These are phyloP conservation scores for Medicago arabica DNA, from an alignment of 306 rosid genomes.

Conservation along the genomic window DNA sequence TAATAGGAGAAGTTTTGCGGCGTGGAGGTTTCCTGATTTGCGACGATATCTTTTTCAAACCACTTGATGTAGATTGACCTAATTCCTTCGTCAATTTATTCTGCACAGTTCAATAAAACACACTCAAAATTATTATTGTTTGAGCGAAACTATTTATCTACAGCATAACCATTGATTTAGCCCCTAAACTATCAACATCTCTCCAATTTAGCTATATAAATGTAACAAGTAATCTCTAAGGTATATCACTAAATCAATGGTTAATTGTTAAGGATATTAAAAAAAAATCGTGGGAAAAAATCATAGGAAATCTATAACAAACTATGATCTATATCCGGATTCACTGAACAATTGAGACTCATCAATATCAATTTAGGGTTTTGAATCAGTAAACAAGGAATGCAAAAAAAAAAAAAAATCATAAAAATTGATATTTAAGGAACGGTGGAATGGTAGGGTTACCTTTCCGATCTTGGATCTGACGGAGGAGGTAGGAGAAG, in stretches of 20 bases:
- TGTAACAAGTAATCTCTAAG: too few relatives aligned
- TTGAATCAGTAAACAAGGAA: constrained; percentile 17
- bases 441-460: background rate
- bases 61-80: constrained; percentile 54
- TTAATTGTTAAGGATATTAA: background rate
- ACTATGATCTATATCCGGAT: background rate
- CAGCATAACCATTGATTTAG: background rate
- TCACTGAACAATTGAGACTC: background rate
- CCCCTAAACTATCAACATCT: background rate
- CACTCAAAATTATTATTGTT: constrained; percentile 1
- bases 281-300: background rate
- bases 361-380: constrained; percentile 5
- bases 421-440: constrained; percentile 4
- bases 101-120: constrained; percentile 51
- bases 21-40: constrained; percentile 85
- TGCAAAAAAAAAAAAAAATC: background rate
- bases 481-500: constrained; percentile 47
- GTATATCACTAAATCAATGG: background rate
- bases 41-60: constrained; percentile 67
- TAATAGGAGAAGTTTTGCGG: constrained; percentile 80
- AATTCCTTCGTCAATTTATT: constrained; percentile 60
- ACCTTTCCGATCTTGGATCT: constrained; percentile 74
- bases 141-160: constrained; percentile 2
- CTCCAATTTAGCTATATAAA: background rate
- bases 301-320: background rate